Evolutionary conservation across 2,329 filamentous ascomycete genomes (phyloP).

Genomic region (Beauveria brongniartii): DNA sequence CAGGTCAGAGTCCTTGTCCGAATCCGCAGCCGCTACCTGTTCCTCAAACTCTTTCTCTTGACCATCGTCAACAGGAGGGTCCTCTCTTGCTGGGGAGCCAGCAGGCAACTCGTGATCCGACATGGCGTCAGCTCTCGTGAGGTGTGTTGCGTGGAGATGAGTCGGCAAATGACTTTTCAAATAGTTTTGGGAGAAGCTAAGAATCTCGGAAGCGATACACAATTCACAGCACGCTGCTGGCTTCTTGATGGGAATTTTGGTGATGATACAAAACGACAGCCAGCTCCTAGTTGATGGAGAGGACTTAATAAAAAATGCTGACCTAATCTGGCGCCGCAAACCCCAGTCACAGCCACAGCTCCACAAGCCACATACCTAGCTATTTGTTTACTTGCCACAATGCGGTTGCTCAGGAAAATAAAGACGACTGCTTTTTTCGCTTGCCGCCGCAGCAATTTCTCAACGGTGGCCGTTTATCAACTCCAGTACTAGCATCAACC

Average conservation of each 20-base stretch:
- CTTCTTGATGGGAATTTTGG: neutral
- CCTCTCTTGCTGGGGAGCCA: conserved; percentile 27
- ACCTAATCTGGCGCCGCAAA: conserved; percentile 2
- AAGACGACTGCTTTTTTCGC: neutral
- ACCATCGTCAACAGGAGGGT: conserved; percentile 29
- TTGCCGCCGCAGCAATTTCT: neutral
- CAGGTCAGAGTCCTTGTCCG: conserved; percentile 49
- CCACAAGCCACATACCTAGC: neutral
- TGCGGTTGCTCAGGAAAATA: conserved; percentile 11
- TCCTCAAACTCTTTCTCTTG: conserved; percentile 34
- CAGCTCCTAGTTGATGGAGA: neutral
- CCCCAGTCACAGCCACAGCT: neutral
- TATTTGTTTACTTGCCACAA: conserved; percentile 12
- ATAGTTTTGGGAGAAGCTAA: neutral
- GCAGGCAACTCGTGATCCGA: conserved; percentile 39
- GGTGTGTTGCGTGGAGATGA: neutral
- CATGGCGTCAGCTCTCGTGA: conserved; percentile 21
- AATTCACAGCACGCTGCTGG: no score
- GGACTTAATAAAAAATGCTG: conserved; percentile 6
- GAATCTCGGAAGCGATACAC: neutral
- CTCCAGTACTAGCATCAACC: neutral
- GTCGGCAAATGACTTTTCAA: neutral
- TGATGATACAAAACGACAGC: neutral
- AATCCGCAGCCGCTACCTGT: conserved; percentile 33
- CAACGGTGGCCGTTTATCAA: neutral